A percentile compares a stretch with the other conserved stretches of the same genome.
Evolutionary conservation across 345 rosid genomes (phyloP).

Genomic region (Sapria himalayana): DNA sequence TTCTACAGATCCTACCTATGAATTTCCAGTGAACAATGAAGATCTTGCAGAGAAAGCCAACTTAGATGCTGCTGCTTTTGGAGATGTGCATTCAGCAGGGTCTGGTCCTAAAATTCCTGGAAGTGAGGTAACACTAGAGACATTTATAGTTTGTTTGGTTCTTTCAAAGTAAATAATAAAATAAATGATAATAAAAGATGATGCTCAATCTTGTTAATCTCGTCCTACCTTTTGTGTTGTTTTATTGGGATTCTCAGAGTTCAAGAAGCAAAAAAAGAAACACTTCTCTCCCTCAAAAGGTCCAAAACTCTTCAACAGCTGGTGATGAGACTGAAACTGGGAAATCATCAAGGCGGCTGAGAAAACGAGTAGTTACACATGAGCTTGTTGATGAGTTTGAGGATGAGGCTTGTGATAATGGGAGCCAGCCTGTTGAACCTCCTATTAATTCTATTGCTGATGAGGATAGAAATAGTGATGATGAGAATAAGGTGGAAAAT

Average conservation of each 20-base stretch:
- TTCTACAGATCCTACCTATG: slow-evolving; percentile 11
- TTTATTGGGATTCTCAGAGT: slow-evolving; percentile 7
- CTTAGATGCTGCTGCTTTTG: slow-evolving; percentile 7
- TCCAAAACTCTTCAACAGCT: slow-evolving; percentile 7
- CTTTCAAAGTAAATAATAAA: slow-evolving; percentile 2
- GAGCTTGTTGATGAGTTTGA: slow-evolving; percentile 19
- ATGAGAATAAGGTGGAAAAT: slow-evolving; percentile 13
- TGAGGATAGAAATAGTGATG: slow-evolving; percentile 11
- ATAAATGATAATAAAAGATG: no score
- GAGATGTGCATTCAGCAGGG: slow-evolving; percentile 13
- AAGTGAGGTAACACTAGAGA: slow-evolving; percentile 18
- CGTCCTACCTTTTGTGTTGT: background rate
- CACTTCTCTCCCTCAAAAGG: slow-evolving; percentile 8
- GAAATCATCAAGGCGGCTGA: slow-evolving; percentile 15
- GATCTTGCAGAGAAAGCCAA: slow-evolving; percentile 10
- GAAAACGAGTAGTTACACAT: slow-evolving; percentile 10
- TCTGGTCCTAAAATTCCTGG: slow-evolving; percentile 12
- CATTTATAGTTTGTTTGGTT: background rate
- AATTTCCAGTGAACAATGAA: slow-evolving; percentile 12
- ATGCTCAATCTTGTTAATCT: background rate
- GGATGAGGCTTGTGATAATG: slow-evolving; percentile 14
- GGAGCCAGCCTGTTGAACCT: slow-evolving; percentile 11
- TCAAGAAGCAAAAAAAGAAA: slow-evolving; percentile 9
- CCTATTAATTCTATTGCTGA: slow-evolving; percentile 9
- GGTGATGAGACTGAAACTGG: slow-evolving; percentile 9